Percentiles rank a stretch among this genome's conserved stretches.
These are phyloP conservation scores for Xerophyta viscosa DNA, from an alignment of 106 monocot species.

Conservation along the genomic window DNA sequence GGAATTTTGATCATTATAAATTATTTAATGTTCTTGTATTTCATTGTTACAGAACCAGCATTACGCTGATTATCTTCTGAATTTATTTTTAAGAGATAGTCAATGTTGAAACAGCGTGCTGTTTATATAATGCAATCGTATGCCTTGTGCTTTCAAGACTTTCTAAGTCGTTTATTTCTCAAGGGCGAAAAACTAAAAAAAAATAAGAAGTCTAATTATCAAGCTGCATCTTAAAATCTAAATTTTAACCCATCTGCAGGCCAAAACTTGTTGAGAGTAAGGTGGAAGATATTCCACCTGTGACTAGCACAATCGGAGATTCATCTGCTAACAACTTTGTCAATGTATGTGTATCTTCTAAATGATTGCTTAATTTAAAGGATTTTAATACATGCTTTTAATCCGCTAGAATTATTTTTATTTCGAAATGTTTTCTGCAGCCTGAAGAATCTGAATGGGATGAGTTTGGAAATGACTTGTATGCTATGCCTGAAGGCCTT, in stretches of 20 bases:
- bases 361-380: too few relatives aligned
- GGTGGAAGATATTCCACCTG: constrained; percentile 40
- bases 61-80: too few relatives aligned
- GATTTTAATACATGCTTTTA: too few relatives aligned
- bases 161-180: too few relatives aligned
- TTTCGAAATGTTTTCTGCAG: constrained; percentile 35
- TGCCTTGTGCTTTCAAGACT: too few relatives aligned
- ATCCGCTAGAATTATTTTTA: not conserved
- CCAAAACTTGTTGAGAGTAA: constrained; percentile 48
- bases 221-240: too few relatives aligned
- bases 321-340: constrained; percentile 67
- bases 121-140: too few relatives aligned
- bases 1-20: constrained; percentile 25
- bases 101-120: constrained; percentile 1
- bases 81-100: too few relatives aligned
- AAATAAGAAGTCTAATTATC: too few relatives aligned
- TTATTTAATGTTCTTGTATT: too few relatives aligned
- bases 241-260: constrained; percentile 44
- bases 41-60: too few relatives aligned
- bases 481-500: constrained; percentile 61
- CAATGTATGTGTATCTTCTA: constrained; percentile 15
- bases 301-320: constrained; percentile 36
- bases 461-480: constrained; percentile 94
- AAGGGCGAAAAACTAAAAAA: too few relatives aligned
- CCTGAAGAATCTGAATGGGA: constrained; percentile 95